phyloP scores from a whole-genome alignment of 1,284 basidiomycete species.

The Ustilago shanxiensis region DNA sequence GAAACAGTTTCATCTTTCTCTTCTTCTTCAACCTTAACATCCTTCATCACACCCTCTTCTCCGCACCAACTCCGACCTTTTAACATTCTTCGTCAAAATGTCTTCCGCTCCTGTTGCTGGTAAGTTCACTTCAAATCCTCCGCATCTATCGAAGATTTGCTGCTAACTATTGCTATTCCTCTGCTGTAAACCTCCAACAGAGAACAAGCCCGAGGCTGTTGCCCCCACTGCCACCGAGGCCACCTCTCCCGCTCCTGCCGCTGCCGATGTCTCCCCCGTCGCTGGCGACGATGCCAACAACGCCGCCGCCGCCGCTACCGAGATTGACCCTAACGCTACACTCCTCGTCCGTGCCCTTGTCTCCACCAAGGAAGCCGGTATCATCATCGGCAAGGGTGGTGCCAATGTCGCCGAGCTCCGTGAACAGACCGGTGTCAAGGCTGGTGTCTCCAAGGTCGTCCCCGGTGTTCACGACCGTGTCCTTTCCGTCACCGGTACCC shows the following conservation, averaged over 20 bases:
- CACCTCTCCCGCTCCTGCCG: conserved; percentile 16
- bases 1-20: conserved; percentile 2
- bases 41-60: conserved; percentile 6
- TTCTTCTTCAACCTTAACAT: conserved; percentile 6
- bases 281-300: conserved; percentile 33
- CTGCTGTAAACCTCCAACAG: not conserved
- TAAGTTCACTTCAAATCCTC: not conserved
- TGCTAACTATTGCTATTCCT: conserved; percentile 5
- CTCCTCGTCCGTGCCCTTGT: conserved; percentile 63
- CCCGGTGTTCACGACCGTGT: conserved; percentile 97
- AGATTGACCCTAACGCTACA: conserved; percentile 54
- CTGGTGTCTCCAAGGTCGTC: conserved; percentile 98
- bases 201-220: conserved; percentile 40
- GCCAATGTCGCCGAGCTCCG: conserved; percentile 97
- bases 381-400: conserved; percentile 82
- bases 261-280: conserved; percentile 20
- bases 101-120: conserved; percentile 11
- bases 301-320: conserved; percentile 20
- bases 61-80: not conserved
- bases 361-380: conserved; percentile 67
- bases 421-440: conserved; percentile 94
- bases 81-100: conserved; percentile 9
- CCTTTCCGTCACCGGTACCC: conserved; percentile 89
- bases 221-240: conserved; percentile 19
- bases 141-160: not conserved